Percentiles rank a stretch among this genome's conserved stretches.
Conservation (phyloP, 2,329 filamentous ascomycete genomes). For the Dothistroma septosporum region DNA sequence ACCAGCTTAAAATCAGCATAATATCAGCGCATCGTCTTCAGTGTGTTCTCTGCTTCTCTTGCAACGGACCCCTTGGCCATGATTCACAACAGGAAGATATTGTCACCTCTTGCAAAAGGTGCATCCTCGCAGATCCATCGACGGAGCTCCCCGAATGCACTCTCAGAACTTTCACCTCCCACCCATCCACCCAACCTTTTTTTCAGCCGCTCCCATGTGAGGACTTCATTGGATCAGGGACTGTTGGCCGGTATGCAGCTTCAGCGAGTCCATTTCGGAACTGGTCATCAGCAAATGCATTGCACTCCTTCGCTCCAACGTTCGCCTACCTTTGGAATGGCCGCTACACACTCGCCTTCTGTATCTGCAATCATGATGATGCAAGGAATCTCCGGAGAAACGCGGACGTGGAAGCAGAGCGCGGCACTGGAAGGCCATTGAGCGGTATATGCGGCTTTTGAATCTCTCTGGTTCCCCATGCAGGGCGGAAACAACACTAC, state of each 20-base stretch:
- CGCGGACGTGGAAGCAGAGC: not conserved
- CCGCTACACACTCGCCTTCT: not conserved
- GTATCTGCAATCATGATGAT: not conserved
- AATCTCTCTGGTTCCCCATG: not conserved
- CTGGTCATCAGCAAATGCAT: not conserved
- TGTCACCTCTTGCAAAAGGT: too few species aligned
- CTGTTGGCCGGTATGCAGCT: not conserved
- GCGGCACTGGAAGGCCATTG: not conserved
- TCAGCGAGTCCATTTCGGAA: not conserved
- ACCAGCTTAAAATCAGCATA: not conserved
- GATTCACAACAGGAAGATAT: too few species aligned
- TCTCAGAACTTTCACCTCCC: too few species aligned
- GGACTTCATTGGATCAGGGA: not conserved
- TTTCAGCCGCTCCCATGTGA: not conserved
- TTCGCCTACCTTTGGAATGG: not conserved
- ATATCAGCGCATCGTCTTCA: not conserved
- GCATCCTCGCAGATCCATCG: too few species aligned
- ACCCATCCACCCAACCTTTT: not conserved
- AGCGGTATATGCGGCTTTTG: not conserved
- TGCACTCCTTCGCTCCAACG: not conserved
- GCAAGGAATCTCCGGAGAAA: not conserved
- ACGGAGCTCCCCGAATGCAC: too few species aligned
- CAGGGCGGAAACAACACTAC: not conserved
- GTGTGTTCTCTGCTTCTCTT: too few species aligned
- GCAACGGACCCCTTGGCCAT: too few species aligned